phyloP scores from a whole-genome alignment of 1,284 basidiomycete genomes.

The Cutaneotrichosporon dermatis region DNA sequence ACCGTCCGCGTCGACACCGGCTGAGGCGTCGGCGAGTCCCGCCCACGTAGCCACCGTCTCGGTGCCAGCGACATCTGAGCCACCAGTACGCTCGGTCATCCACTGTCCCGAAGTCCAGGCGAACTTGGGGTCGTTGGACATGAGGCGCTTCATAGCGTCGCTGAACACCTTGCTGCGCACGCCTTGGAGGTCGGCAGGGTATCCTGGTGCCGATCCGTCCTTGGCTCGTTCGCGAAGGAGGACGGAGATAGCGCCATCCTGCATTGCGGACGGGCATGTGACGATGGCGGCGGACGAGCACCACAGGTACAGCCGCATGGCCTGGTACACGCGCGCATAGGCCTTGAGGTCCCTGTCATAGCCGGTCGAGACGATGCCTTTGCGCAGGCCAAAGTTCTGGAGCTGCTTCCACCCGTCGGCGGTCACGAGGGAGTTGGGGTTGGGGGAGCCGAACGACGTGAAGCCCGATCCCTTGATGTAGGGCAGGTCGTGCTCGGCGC shows the following conservation, averaged over 20 bases:
- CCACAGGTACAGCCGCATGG: conserved; percentile 12
- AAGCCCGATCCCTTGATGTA: conserved; percentile 11
- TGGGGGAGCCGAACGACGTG: conserved; percentile 8
- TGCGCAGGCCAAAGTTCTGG: conserved; percentile 11
- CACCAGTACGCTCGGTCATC: conserved; percentile 78
- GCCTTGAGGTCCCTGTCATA: conserved; percentile 7
- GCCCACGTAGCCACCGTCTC: conserved; percentile 63
- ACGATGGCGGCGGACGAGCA: conserved; percentile 1
- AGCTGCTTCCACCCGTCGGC: conserved; percentile 17
- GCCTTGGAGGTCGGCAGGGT: not conserved
- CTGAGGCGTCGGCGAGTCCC: not conserved
- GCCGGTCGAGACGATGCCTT: conserved; percentile 17
- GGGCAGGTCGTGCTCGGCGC: conserved; percentile 15
- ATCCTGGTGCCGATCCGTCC: not conserved
- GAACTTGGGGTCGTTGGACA: conserved; percentile 51
- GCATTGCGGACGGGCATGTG: conserved; percentile 14
- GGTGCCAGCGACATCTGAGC: conserved; percentile 70
- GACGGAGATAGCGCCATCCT: conserved; percentile 15
- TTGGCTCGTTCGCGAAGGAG: conserved; percentile 5
- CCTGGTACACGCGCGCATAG: conserved; percentile 11
- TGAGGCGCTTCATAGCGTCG: conserved; percentile 13
- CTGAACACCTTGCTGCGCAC: conserved; percentile 13
- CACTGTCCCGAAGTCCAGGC: conserved; percentile 75
- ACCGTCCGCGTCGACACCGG: conserved; percentile 12
- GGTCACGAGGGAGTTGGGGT: conserved; percentile 12